Percentiles rank a stretch among this genome's conserved stretches.
Conservation (phyloP, 2,329 filamentous ascomycete genomes). For the Phaeosphaeriaceae sp. region DNA sequence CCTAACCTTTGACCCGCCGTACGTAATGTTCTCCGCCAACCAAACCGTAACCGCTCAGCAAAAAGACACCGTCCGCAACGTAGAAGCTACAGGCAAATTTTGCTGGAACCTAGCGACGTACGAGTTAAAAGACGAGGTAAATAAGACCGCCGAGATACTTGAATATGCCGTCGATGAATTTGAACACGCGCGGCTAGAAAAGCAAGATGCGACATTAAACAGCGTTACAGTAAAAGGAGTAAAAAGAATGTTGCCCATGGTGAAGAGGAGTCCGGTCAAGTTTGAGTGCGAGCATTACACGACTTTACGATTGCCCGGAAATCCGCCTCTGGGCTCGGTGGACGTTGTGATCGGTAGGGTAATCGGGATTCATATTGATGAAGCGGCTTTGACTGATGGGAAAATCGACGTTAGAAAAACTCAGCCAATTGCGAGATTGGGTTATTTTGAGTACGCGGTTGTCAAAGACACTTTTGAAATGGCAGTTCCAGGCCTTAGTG, state of each 20-base stretch:
- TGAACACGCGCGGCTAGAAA: slow-evolving; percentile 55
- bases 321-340: slow-evolving; percentile 63
- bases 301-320: slow-evolving; percentile 62
- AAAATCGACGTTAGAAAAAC: slow-evolving; percentile 63
- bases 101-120: slow-evolving; percentile 67
- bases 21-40: slow-evolving; percentile 68
- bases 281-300: slow-evolving; percentile 65
- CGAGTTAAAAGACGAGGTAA: slow-evolving; percentile 62
- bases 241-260: slow-evolving; percentile 55
- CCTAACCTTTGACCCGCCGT: slow-evolving; percentile 67
- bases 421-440: slow-evolving; percentile 65
- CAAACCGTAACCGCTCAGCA: slow-evolving; percentile 55
- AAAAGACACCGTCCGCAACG: slow-evolving; percentile 66
- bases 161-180: slow-evolving; percentile 63
- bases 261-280: slow-evolving; percentile 60
- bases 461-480: slow-evolving; percentile 66
- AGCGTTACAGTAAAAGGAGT: slow-evolving; percentile 27
- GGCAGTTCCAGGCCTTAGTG: slow-evolving; percentile 54
- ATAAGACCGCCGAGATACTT: slow-evolving; percentile 60
- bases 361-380: slow-evolving; percentile 63
- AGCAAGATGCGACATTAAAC: slow-evolving; percentile 51
- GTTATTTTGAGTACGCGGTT: slow-evolving; percentile 66
- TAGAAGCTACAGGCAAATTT: slow-evolving; percentile 62
- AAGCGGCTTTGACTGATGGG: slow-evolving; percentile 61
- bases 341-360: slow-evolving; percentile 66